Evolutionary conservation across 106 monocot genomes (phyloP).

Genomic region (Dioscorea alata): DNA sequence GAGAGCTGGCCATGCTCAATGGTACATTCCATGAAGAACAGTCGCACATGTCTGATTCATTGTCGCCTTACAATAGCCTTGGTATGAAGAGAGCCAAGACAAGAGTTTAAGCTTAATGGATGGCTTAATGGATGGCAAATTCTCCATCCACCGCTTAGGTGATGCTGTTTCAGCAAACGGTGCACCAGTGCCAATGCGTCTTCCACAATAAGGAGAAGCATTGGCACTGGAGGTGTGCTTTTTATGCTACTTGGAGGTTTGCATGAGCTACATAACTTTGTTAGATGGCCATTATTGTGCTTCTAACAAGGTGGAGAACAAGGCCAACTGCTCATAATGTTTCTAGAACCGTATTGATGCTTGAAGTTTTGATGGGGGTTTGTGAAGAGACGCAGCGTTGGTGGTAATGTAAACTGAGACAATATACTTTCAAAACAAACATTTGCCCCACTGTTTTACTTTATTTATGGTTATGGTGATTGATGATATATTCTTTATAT

Average conservation of each 20-base stretch:
- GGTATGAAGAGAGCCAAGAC: conserved; percentile 96
- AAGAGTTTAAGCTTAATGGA: conserved; percentile 29
- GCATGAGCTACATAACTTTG: background rate
- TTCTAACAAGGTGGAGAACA: background rate
- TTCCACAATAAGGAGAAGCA: conserved; percentile 5
- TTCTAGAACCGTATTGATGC: no score
- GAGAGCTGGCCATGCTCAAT: conserved; percentile 88
- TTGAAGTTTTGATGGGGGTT: background rate
- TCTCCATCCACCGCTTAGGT: background rate
- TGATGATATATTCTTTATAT: no score
- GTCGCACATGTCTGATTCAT: conserved; percentile 59
- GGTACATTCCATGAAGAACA: conserved; percentile 83
- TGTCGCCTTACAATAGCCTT: conserved; percentile 83
- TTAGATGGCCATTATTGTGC: background rate
- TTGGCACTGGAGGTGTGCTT: conserved; percentile 9
- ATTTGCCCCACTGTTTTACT: no score
- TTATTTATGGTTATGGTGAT: no score
- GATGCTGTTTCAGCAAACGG: conserved; percentile 14
- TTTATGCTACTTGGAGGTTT: conserved; percentile 6
- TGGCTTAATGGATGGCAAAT: background rate
- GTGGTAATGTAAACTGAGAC: background rate
- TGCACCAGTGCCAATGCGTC: conserved; percentile 7
- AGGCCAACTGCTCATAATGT: no score
- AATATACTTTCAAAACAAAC: no score
- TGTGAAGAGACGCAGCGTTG: background rate